Evolutionary conservation across 805 yeast species (phyloP), one percentile per base, ranked within the genome.

Genomic region (Ogataea degrootiae): DNA sequence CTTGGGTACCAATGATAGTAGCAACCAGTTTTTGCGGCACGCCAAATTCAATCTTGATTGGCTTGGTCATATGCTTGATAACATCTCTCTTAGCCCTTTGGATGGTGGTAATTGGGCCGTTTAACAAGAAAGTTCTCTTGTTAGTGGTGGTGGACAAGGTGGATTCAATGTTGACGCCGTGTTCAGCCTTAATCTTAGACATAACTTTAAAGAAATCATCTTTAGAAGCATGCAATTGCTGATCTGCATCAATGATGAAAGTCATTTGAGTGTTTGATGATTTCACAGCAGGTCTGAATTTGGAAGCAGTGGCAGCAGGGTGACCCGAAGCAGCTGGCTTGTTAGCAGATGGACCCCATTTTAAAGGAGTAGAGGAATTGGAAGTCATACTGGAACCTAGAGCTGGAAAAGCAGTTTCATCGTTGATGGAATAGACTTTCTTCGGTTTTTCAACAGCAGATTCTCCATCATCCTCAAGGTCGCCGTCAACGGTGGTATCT

Each of bases 1-100:
- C 98, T 63, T 84, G 87, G 39, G 91, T 76, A 49, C 98, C 98
- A 68, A 91, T 91, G 49, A 91, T 79, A 43, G 79, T 77, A 7
- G 95, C 77, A 67, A 94, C 79, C 49, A 87, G 75, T 55, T 78
- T 79, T 14, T 91, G 78, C 33, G 98, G 97, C 45, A 91, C 79
- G 31, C 74, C 63, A 61, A 91, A 78, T 31, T 72, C 67, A 42
- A 79, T 68, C 6, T 69, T 70, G 47, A 85, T 79, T 46, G 95
- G 95, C 64, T 83, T 85, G 36, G 95, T 83, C 62, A 92, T 75
- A 56, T 80, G 84, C 61, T 81, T 83, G 51, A 87, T 76, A 48
- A 92, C 75, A 53, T 85, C 87, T 53, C 88, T 77, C 65, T 83
- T 85, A 48, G 95, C 97, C 41, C 67, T 70, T 46, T 72, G 74